Conservation (phyloP, 495 filamentous ascomycete genomes). For the Aspergillus haitiensis region DNA sequence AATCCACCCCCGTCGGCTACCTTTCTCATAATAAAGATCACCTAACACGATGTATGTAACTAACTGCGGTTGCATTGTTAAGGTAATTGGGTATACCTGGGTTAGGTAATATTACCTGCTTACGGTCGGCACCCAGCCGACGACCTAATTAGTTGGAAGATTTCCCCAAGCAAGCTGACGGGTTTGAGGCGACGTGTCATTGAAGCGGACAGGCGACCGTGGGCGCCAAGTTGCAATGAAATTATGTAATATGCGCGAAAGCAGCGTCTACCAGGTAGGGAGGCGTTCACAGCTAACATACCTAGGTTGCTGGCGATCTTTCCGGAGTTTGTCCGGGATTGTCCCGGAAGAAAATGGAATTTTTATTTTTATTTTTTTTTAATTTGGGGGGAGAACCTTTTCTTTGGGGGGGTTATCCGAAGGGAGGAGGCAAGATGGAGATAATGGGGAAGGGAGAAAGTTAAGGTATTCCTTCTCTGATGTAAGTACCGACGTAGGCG, state of each 20-base stretch:
- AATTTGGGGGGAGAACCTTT: background rate
- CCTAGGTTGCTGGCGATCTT: background rate
- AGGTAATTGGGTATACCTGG: no score
- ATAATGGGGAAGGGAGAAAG: no score
- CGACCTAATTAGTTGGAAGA: no score
- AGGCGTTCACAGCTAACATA: no score
- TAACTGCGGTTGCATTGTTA: no score
- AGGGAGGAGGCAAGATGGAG: background rate
- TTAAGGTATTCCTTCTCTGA: no score
- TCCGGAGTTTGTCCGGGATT: constrained; percentile 14
- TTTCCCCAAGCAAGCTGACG: background rate
- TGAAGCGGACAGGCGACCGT: background rate
- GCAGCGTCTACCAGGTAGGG: no score
- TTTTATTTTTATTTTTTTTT: background rate
- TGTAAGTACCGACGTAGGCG: no score
- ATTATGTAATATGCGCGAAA: background rate
- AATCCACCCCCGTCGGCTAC: constrained; percentile 1
- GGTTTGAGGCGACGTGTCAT: constrained; percentile 14
- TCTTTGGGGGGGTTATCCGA: background rate
- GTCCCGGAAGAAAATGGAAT: background rate
- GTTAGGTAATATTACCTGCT: no score
- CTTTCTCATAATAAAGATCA: background rate
- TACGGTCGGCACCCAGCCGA: no score
- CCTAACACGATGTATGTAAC: no score
- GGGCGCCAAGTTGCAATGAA: constrained; percentile 4